Evolutionary conservation across 306 rosid genomes (phyloP).

Genomic region (Ochetophila trinervis): DNA sequence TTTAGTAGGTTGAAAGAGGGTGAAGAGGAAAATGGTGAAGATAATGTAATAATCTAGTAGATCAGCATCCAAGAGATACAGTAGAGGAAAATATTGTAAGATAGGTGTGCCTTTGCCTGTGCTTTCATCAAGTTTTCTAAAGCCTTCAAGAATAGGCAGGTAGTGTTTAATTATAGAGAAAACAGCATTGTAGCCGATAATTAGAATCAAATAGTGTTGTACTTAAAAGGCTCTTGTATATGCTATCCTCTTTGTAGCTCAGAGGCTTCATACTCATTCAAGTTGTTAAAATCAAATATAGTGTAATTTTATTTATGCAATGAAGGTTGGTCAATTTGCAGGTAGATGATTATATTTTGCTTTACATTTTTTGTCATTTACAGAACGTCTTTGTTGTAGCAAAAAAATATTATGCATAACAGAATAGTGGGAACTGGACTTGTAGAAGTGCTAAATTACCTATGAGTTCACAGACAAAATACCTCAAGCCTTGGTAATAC

Average conservation of each 20-base stretch:
- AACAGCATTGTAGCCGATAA: conserved; percentile 10
- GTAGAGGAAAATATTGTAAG: conserved; percentile 6
- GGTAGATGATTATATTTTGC: too few relatives aligned
- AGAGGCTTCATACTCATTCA: background rate
- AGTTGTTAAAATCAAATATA: background rate
- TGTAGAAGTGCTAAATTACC: too few relatives aligned
- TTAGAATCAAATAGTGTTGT: conserved; percentile 3
- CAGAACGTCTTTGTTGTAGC: too few relatives aligned
- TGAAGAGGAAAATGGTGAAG: conserved; percentile 49
- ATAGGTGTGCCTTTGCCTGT: conserved; percentile 6
- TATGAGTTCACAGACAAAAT: too few relatives aligned
- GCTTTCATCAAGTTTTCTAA: background rate
- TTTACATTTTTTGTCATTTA: too few relatives aligned
- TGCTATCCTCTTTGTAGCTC: background rate
- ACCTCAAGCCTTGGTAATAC: too few relatives aligned
- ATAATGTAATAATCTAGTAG: conserved; percentile 38
- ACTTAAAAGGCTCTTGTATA: background rate
- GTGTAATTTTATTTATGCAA: conserved; percentile 1
- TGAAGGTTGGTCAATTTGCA: background rate
- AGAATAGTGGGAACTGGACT: too few relatives aligned
- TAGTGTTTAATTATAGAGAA: conserved; percentile 3
- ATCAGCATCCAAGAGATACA: conserved; percentile 14
- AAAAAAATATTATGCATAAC: too few relatives aligned
- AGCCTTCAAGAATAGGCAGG: conserved; percentile 12
- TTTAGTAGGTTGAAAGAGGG: conserved; percentile 44